Conservation (phyloP, 2,329 filamentous ascomycete species). For the Aspergillus melleus region DNA sequence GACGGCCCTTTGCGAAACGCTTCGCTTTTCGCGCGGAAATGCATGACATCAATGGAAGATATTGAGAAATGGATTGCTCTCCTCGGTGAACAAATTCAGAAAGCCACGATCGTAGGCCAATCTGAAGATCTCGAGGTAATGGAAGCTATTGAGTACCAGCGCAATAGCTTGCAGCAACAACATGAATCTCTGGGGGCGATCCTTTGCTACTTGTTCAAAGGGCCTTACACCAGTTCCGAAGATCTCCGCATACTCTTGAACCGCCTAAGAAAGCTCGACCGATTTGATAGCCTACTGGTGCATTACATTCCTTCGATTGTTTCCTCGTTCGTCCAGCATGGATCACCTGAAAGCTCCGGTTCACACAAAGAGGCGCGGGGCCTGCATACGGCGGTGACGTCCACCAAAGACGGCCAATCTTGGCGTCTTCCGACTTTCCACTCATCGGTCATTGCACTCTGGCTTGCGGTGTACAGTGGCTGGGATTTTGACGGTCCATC, state of each 20-base stretch:
- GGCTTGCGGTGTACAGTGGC: conserved; percentile 90
- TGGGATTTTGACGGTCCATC: conserved; percentile 75
- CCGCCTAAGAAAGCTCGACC: conserved; percentile 68
- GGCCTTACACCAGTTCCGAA: conserved; percentile 65
- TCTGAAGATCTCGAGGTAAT: conserved; percentile 63
- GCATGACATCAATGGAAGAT: conserved; percentile 71
- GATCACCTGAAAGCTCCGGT: conserved; percentile 70
- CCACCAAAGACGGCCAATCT: conserved; percentile 63
- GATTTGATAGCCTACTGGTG: conserved; percentile 71
- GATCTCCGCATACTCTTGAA: conserved; percentile 75
- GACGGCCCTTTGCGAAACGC: conserved; percentile 49
- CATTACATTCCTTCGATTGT: conserved; percentile 82
- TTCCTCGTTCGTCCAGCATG: conserved; percentile 74
- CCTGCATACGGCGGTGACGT: conserved; percentile 68
- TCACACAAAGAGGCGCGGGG: conserved; percentile 68
- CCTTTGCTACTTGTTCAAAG: conserved; percentile 74
- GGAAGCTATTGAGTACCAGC: conserved; percentile 79
- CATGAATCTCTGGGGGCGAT: conserved; percentile 87
- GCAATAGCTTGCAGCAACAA: conserved; percentile 77
- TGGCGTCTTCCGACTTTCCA: conserved; percentile 77
- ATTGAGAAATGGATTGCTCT: conserved; percentile 76
- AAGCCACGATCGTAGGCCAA: conserved; percentile 72
- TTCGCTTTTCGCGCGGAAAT: conserved; percentile 69
- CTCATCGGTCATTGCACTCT: conserved; percentile 77
- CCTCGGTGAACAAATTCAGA: conserved; percentile 73